Evolutionary conservation across 768 basidiomycete species (phyloP), one percentile per base, ranked within the genome.

Genomic region (Podaxis sp.): DNA sequence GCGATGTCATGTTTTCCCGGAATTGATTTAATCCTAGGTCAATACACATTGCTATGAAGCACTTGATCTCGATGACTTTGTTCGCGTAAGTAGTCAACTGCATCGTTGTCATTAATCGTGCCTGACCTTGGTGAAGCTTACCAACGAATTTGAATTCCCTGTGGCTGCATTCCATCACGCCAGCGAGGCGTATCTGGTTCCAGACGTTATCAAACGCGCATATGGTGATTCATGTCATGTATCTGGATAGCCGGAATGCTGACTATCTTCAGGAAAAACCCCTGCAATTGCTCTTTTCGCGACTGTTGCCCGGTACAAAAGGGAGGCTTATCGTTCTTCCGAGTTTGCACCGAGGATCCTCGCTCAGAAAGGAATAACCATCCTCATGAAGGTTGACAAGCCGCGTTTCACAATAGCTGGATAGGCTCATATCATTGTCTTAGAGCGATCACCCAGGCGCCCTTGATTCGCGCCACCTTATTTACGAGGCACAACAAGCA

Each of bases 401-500:
- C 7, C 16, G 10, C 16, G 10, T 23, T 36, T 37, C 27, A 28
- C 32, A 48, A 14, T 28, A 7, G 48, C 40, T 50, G 14, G 44
- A 44, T 6, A 56, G 35, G 50, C 25, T 37, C 4, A 55, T 5
- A n/a, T 51, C 10, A 37, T 50, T 38, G 11, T 13, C 27, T 50
- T 55, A 90, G 88, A 87, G 86, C 54, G 86, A 89, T 65, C 88
- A 89, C 64, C 82, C 87, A 1, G 44, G 32, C 23, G 78, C 73
- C 1, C 66, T 86, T 50, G 82, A 93, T 60, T 88, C 88, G 4
- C 84, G 93, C 3, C 87, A 88, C 72, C 79, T 96, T 9, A 68
- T 93, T 21, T 90, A 86, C 64, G 93, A 95, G 71, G 92, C 93
- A 3, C 90, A 92, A 66, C 90, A 91, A 71, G 90, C 89, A 0